phyloP scores from a whole-genome alignment of 1,139 yeast species.

The Meyerozyma smithsonii region DNA sequence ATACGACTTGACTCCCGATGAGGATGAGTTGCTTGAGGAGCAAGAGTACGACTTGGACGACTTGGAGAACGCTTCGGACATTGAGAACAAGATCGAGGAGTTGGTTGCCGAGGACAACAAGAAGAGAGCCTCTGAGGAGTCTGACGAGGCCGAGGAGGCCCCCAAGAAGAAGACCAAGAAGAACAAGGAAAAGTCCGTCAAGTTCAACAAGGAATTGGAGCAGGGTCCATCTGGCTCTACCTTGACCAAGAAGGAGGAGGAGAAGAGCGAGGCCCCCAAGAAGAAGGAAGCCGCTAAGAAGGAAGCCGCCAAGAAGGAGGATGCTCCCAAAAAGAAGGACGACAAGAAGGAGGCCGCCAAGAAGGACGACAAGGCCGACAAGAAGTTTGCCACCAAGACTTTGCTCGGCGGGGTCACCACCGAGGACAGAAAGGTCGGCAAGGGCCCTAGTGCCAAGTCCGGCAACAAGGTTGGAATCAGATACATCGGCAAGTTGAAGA shows the following conservation, averaged over 20 bases:
- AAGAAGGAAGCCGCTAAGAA: slow-evolving; percentile 18
- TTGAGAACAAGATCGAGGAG: slow-evolving; percentile 54
- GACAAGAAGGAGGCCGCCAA: slow-evolving; percentile 14
- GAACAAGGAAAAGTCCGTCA: slow-evolving; percentile 64
- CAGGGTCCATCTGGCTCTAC: slow-evolving; percentile 79
- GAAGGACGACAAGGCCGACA: slow-evolving; percentile 15
- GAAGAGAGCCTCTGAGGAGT: slow-evolving; percentile 37
- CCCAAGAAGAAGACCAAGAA: slow-evolving; percentile 26
- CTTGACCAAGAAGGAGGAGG: slow-evolving; percentile 25
- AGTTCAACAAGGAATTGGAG: slow-evolving; percentile 85
- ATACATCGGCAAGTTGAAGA: slow-evolving; percentile 94
- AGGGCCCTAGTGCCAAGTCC: slow-evolving; percentile 82
- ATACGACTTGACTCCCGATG: slow-evolving; percentile 87
- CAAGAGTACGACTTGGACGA: slow-evolving; percentile 53
- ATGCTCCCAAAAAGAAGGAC: background rate
- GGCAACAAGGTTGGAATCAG: slow-evolving; percentile 94
- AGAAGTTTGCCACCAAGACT: slow-evolving; percentile 63
- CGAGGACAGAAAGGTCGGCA: slow-evolving; percentile 89
- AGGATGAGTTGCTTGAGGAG: slow-evolving; percentile 62
- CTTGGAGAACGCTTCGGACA: slow-evolving; percentile 53
- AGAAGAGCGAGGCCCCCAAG: slow-evolving; percentile 21
- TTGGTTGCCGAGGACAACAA: slow-evolving; percentile 53
- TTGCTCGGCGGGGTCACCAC: slow-evolving; percentile 89
- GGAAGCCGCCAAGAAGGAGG: slow-evolving; percentile 23
- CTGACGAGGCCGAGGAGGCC: slow-evolving; percentile 33